Evolutionary conservation across 75 land plant genomes (phyloP), one percentile per base, ranked within the genome.

Genomic region (Chamaecyparis obtusa): DNA sequence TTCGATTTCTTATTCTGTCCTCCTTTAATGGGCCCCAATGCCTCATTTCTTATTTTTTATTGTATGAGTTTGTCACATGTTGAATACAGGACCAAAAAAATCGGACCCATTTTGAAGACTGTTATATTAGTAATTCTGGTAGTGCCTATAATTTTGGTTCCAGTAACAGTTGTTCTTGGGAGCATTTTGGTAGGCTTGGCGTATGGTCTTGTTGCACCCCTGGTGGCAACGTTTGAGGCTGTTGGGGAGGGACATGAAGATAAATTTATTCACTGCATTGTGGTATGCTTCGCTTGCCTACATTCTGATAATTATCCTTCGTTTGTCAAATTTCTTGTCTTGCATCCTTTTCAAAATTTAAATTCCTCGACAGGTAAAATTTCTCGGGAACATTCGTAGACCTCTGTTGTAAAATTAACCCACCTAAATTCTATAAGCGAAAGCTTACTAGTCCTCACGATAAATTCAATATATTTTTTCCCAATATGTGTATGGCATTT

Each of bases 141-240:
- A 17, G 51, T 92, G 35, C 95, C 98, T 46, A 74, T 97, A 83
- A 36, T 96, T 41, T 85, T 96, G 32, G 91, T 94, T 94, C 94
- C 93, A 21, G 55, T 91, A 2, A 2, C 90, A 46, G 93, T 89
- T 5, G 91, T 93, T 82, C 87, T 91, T 71, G 96, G 95, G 55
- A 96, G 98, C 89, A 67, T 97, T 37, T 88, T 96, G 1, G 94
- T 89, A 41, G 96, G 95, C 46, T 84, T 96, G 32, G 96, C 95
- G 8, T 96, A 95, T 94, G 99, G 99, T 1, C 87, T 91, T 39
- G 92, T 96, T 84, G 86, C 92, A 78, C 99, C 99, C 15, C 80
- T 97, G 72, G 56, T 96, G 76, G 96, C 96, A 87, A 97, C 99
- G 44, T 97, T 97, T 92, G 95, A 96, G 89, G 99, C 96, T 78